Percentiles rank a stretch among this genome's conserved stretches.
Evolutionary conservation across 306 rosid genomes (phyloP).

Genomic region (Cucumis cinereus): DNA sequence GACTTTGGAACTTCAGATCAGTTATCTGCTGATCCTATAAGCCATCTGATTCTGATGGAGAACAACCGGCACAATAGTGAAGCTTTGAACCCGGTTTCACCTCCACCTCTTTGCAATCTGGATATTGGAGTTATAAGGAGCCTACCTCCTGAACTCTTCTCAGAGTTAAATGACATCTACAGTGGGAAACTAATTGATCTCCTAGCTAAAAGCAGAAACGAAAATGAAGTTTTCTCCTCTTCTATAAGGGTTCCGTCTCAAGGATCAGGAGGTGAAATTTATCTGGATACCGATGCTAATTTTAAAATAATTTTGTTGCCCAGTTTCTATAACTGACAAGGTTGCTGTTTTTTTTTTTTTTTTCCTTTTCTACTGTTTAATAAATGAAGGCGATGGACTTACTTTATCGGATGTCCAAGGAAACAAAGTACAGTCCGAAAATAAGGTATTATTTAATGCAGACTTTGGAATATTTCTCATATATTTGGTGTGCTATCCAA

Average conservation of each 20-base stretch:
- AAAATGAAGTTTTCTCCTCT: slow-evolving; percentile 18
- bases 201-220: slow-evolving; percentile 34
- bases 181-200: slow-evolving; percentile 62
- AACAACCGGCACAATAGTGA: slow-evolving; percentile 21
- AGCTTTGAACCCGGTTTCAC: slow-evolving; percentile 26
- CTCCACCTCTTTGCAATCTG: slow-evolving; percentile 56
- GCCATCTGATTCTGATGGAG: slow-evolving; percentile 26
- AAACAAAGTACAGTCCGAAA: slow-evolving; percentile 17
- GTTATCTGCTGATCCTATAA: slow-evolving; percentile 17
- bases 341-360: not conserved
- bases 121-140: slow-evolving; percentile 64
- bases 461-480: not conserved
- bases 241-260: slow-evolving; percentile 8
- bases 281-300: not conserved
- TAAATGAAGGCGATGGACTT: slow-evolving; percentile 18
- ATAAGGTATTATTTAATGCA: slow-evolving; percentile 29
- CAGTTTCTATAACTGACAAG: not conserved
- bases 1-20: slow-evolving; percentile 16
- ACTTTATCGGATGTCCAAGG: slow-evolving; percentile 15
- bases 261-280: slow-evolving; percentile 23
- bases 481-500: not conserved
- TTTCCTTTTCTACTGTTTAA: slow-evolving; percentile 15
- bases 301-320: not conserved
- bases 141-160: slow-evolving; percentile 77
- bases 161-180: slow-evolving; percentile 64